A percentile compares a stretch with the other conserved stretches of the same genome.
phyloP scores from a whole-genome alignment of 805 yeast species.

The Pichia exigua region DNA sequence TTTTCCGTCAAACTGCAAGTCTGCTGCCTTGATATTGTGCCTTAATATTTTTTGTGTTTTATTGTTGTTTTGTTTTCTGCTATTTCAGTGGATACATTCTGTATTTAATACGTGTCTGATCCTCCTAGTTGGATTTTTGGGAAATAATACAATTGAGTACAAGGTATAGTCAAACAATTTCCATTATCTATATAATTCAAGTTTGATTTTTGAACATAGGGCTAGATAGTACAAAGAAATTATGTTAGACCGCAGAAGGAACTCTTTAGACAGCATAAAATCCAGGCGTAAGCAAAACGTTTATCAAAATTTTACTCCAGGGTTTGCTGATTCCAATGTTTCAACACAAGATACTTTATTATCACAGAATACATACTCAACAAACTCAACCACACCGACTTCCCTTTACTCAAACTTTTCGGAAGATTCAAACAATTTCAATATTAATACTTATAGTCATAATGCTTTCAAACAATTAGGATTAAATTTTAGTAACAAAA shows the following conservation, averaged over 20 bases:
- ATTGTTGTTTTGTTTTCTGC: no score
- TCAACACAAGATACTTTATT: conserved; percentile 2
- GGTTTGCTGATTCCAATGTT: background rate
- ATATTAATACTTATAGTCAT: background rate
- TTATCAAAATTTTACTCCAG: background rate
- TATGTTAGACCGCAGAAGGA: background rate
- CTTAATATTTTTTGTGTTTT: no score
- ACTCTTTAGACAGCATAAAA: background rate
- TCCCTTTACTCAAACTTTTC: background rate
- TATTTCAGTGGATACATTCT: no score
- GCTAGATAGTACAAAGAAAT: no score
- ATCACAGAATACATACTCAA: background rate
- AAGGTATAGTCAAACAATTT: no score
- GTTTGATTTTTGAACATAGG: no score
- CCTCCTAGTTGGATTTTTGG: no score
- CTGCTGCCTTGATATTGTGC: background rate
- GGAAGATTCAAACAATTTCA: background rate
- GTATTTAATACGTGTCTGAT: no score
- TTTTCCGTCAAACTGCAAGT: background rate
- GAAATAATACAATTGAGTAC: no score
- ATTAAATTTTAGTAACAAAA: background rate
- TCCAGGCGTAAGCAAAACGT: background rate
- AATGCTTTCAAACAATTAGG: background rate
- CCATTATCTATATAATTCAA: no score
- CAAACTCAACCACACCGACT: background rate